Evolutionary conservation across 129 eudicot species (phyloP).

Genomic region (Solidago caesia): DNA sequence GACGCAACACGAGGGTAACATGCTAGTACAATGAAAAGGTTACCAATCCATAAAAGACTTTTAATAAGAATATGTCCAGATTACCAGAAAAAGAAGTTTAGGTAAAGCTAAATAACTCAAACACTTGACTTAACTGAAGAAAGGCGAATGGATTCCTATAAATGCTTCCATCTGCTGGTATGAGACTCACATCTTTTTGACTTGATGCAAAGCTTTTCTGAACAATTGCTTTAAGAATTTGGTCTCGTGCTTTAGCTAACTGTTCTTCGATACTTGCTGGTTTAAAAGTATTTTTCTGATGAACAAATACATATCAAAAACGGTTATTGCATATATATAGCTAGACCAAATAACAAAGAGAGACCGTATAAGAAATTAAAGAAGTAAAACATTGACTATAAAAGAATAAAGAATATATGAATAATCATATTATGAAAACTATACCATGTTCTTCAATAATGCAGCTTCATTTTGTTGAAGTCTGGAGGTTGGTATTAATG

Average conservation of each 20-base stretch:
- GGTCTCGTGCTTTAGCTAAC: conserved; percentile 26
- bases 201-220: not conserved
- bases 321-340: not conserved
- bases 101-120: not conserved
- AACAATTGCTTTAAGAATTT: conserved; percentile 24
- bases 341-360: not conserved
- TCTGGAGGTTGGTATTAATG: conserved; percentile 12
- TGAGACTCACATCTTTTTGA: conserved; percentile 4
- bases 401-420: not conserved
- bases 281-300: not conserved
- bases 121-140: conserved; percentile 30
- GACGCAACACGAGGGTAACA: no score
- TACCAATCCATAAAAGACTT: no score
- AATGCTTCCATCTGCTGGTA: conserved; percentile 1
- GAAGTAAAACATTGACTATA: not conserved
- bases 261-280: conserved; percentile 30
- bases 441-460: conserved; percentile 10
- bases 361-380: not conserved
- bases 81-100: no score
- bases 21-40: no score
- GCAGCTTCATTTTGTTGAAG: conserved; percentile 8
- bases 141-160: conserved; percentile 36
- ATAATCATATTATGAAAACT: not conserved
- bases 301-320: not conserved
- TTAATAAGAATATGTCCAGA: no score